phyloP scores from a whole-genome alignment of 1,284 basidiomycete species.

The Marasmius sp. region DNA sequence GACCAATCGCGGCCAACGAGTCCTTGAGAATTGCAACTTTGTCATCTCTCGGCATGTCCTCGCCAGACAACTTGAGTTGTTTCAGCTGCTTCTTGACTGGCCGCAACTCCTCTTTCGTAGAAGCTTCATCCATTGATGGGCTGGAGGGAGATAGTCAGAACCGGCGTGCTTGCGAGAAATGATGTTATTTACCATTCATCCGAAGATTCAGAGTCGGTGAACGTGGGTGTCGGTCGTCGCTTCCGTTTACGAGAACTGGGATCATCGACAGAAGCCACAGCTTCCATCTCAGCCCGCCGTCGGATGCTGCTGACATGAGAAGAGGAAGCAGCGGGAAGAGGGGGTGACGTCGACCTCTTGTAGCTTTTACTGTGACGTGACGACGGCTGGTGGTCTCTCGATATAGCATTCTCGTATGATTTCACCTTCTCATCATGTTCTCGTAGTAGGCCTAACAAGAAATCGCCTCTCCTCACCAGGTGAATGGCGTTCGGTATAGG shows the following conservation, averaged over 20 bases:
- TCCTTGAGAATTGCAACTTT: slow-evolving; percentile 96
- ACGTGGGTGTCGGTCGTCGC: slow-evolving; percentile 86
- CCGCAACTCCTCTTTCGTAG: slow-evolving; percentile 93
- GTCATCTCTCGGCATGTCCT: slow-evolving; percentile 89
- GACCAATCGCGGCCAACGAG: slow-evolving; percentile 91
- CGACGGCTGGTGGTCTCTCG: too few relatives aligned
- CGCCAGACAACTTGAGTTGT: slow-evolving; percentile 90
- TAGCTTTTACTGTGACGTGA: slow-evolving; percentile 65
- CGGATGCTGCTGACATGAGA: slow-evolving; percentile 57
- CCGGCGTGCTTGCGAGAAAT: neutral
- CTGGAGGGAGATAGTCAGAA: slow-evolving; percentile 34
- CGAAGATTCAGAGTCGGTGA: slow-evolving; percentile 86
- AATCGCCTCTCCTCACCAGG: slow-evolving; percentile 95
- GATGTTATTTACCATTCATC: slow-evolving; percentile 75
- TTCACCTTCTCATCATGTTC: slow-evolving; percentile 93
- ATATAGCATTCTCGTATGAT: slow-evolving; percentile 61
- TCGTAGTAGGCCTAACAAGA: slow-evolving; percentile 84
- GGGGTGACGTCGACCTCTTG: slow-evolving; percentile 69
- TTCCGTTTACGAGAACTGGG: slow-evolving; percentile 72
- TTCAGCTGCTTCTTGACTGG: slow-evolving; percentile 99
- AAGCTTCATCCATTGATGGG: slow-evolving; percentile 93
- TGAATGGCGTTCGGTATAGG: slow-evolving; percentile 96
- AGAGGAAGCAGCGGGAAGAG: slow-evolving; percentile 63
- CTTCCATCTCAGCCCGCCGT: slow-evolving; percentile 79
- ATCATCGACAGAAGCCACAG: slow-evolving; percentile 77